Percentiles rank a stretch among this genome's conserved stretches.
phyloP scores from a whole-genome alignment of 225 moss, liverwort and hornwort species.

The Rhytidiadelphus loreus region DNA sequence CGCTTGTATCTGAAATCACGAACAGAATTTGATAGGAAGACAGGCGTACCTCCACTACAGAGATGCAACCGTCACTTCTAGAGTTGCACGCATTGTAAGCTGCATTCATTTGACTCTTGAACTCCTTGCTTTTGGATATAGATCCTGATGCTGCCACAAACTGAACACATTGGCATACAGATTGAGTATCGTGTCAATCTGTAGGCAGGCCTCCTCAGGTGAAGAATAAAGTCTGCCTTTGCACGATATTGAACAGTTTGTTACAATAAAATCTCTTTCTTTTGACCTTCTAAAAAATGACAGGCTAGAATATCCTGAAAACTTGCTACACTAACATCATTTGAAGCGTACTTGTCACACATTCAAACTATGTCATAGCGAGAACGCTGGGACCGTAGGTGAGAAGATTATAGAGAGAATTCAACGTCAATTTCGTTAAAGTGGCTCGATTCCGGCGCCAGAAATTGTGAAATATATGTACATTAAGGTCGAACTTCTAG shows the following conservation, averaged over 20 bases:
- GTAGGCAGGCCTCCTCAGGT: background rate
- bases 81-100: slow-evolving; percentile 59
- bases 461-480: background rate
- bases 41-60: slow-evolving; percentile 35
- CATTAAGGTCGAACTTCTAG: background rate
- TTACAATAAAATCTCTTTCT: background rate
- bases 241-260: background rate
- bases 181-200: background rate
- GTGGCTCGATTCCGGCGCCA: background rate
- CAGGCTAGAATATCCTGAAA: background rate
- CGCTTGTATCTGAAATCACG: background rate
- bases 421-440: background rate
- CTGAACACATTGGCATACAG: slow-evolving; percentile 14
- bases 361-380: background rate
- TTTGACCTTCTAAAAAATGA: background rate
- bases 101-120: slow-evolving; percentile 39
- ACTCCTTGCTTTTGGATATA: slow-evolving; percentile 52
- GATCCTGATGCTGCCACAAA: slow-evolving; percentile 73
- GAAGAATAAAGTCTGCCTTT: background rate
- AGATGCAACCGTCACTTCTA: slow-evolving; percentile 41
- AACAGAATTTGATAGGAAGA: background rate
- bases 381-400: background rate
- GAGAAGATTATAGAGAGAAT: background rate
- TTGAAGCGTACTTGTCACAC: background rate
- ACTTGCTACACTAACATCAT: background rate